Percentiles rank a stretch among this genome's conserved stretches.
Evolutionary conservation across 176 grass and related monocot species (phyloP).

Genomic region (Phyllostachys edulis): DNA sequence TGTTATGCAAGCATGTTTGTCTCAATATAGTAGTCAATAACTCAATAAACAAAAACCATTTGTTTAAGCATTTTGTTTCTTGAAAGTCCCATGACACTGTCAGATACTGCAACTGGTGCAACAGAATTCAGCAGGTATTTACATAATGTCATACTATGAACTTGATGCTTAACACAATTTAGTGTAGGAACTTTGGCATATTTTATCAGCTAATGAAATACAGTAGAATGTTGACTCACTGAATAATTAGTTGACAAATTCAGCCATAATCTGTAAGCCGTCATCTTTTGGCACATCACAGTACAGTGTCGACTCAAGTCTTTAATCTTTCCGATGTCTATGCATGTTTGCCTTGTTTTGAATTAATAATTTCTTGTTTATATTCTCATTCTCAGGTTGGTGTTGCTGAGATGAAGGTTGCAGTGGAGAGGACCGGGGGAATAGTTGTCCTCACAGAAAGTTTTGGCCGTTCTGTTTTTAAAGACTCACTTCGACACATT

Average conservation of each 20-base stretch:
- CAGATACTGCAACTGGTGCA: background rate
- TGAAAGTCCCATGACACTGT: background rate
- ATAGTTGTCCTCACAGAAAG: slow-evolving; percentile 92
- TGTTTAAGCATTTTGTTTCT: background rate
- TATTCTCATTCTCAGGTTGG: slow-evolving; percentile 65
- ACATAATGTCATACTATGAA: slow-evolving; percentile 6
- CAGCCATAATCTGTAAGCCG: background rate
- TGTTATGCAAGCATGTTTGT: background rate
- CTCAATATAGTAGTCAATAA: background rate
- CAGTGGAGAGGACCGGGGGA: slow-evolving; percentile 85
- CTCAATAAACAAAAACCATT: slow-evolving; percentile 2
- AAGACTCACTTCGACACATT: slow-evolving; percentile 79
- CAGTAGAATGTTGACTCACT: background rate
- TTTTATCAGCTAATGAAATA: background rate
- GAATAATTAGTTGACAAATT: slow-evolving; percentile 4
- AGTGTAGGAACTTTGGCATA: background rate
- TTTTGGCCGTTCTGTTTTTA: slow-evolving; percentile 95
- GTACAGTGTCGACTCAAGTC: background rate
- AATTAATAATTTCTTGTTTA: slow-evolving; percentile 19
- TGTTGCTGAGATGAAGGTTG: slow-evolving; percentile 92
- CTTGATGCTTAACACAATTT: background rate
- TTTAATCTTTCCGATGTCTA: background rate
- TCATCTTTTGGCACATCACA: slow-evolving; percentile 1
- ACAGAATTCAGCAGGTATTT: slow-evolving; percentile 16
- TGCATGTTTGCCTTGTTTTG: background rate